Evolutionary conservation across 306 rosid genomes (phyloP).

Genomic region (Prunus mume): DNA sequence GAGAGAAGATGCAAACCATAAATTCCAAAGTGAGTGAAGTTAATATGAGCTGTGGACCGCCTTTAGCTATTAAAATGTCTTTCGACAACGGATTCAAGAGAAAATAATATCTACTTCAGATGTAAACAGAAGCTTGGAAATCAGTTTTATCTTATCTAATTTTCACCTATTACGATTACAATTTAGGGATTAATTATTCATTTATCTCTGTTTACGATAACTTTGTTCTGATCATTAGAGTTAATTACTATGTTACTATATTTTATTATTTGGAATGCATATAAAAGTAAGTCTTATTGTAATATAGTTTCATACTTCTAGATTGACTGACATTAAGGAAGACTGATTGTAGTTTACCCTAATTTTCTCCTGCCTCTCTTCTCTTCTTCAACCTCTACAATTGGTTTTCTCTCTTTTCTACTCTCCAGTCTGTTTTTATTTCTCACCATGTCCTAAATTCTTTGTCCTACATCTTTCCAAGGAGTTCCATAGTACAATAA

Average conservation of each 20-base stretch:
- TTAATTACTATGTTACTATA: neutral
- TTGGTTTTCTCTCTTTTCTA: neutral
- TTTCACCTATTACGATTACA: too few species aligned
- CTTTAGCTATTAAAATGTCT: neutral
- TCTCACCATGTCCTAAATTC: neutral
- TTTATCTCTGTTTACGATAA: too few species aligned
- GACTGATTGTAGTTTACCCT: neutral
- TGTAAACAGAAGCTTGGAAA: neutral
- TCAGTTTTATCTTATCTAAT: neutral
- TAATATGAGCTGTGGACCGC: neutral
- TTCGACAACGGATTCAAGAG: neutral
- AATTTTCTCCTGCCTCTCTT: neutral
- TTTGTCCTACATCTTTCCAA: neutral
- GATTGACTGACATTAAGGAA: neutral
- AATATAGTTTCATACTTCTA: neutral
- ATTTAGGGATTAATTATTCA: neutral
- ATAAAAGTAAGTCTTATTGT: neutral
- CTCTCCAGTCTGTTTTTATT: neutral
- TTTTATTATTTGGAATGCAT: neutral
- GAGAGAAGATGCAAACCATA: conserved; percentile 17
- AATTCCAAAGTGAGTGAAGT: conserved; percentile 9
- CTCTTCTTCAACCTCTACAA: neutral
- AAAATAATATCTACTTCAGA: neutral
- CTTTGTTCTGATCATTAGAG: too few species aligned
- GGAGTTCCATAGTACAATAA: neutral